A percentile compares a stretch with the other conserved stretches of the same genome.
phyloP scores from a whole-genome alignment of 371 early-diverging fungal species.

The Synchytrium microbalum region DNA sequence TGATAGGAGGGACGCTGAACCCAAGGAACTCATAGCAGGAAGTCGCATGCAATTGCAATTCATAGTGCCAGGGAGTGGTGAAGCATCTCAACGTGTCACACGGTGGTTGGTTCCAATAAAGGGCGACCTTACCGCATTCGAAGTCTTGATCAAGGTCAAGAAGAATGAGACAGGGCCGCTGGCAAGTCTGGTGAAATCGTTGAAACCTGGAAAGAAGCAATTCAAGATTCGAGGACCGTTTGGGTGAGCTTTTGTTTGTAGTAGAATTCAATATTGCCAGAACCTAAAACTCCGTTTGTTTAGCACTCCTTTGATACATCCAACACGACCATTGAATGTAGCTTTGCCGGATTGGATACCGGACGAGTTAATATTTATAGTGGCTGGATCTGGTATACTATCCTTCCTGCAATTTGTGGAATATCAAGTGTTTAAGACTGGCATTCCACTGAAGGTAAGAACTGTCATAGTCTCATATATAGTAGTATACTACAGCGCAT shows the following conservation, averaged over 20 bases:
- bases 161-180: neutral
- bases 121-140: neutral
- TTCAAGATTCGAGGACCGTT: neutral
- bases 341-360: neutral
- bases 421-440: neutral
- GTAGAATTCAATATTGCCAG: neutral
- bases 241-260: neutral
- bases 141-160: neutral
- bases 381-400: neutral
- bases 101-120: neutral
- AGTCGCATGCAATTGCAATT: neutral
- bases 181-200: neutral
- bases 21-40: neutral
- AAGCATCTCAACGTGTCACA: neutral
- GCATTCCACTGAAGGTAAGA: neutral
- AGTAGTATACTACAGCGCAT: neutral
- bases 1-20: neutral
- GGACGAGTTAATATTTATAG: neutral
- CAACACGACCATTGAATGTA: neutral
- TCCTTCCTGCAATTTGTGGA: neutral
- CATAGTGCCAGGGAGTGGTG: neutral
- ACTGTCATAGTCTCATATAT: too few relatives aligned
- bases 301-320: neutral
- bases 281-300: neutral
- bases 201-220: neutral